These are phyloP conservation scores for Ophiostoma pallidulum DNA, from an alignment of 2,329 filamentous ascomycete species.

Conservation along the genomic window DNA sequence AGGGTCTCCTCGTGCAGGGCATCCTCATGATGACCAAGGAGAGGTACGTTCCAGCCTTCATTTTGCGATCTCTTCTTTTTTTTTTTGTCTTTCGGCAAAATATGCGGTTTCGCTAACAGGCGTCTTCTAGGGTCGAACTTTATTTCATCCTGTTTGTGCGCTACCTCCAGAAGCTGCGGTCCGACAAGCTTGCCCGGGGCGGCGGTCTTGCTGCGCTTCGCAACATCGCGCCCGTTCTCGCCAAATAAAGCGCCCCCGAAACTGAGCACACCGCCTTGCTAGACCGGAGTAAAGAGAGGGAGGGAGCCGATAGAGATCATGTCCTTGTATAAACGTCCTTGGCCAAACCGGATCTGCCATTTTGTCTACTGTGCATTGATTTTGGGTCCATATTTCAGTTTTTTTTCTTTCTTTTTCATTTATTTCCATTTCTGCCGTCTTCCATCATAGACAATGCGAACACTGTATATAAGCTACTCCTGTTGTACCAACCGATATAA, in stretches of 20 bases:
- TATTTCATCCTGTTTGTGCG: slow-evolving; percentile 78
- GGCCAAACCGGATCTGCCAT: no score
- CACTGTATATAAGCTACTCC: slow-evolving; percentile 4
- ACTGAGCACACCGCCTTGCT: not conserved
- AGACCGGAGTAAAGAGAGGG: not conserved
- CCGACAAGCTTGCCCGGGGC: slow-evolving; percentile 59
- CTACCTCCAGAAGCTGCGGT: slow-evolving; percentile 63
- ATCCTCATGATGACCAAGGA: slow-evolving; percentile 99
- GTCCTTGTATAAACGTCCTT: slow-evolving; percentile 7
- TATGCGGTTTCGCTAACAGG: slow-evolving; percentile 14
- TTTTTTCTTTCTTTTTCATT: not conserved
- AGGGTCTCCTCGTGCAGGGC: slow-evolving; percentile 88
- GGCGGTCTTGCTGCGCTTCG: slow-evolving; percentile 53
- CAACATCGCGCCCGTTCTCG: slow-evolving; percentile 21
- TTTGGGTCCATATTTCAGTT: not conserved
- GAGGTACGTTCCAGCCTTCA: slow-evolving; percentile 44
- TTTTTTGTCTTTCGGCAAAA: not conserved
- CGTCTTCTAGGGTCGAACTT: slow-evolving; percentile 65
- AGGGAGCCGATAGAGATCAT: not conserved
- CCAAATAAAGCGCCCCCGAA: slow-evolving; percentile 21
- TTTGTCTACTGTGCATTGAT: not conserved
- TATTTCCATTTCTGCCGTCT: not conserved
- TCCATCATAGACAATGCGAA: not conserved
- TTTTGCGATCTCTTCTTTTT: not conserved
- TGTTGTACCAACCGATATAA: no score